A percentile compares a stretch with the other conserved stretches of the same genome.
Evolutionary conservation across 352 stramenopile genomes (phyloP).

Genomic region (Globisporangium uncinulatum): DNA sequence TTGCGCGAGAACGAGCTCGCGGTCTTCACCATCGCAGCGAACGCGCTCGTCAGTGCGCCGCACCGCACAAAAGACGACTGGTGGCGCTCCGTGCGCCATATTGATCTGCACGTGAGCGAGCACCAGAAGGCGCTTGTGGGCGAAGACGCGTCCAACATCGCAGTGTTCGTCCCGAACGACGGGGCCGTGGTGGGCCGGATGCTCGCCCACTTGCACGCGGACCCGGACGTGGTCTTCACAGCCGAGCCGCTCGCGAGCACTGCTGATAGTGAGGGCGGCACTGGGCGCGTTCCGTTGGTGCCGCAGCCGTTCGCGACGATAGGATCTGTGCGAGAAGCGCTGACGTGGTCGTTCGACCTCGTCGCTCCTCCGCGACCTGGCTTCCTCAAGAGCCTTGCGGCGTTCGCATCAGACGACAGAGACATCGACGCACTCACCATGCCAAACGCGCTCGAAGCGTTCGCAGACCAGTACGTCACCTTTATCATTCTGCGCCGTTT

Average conservation of each 20-base stretch:
- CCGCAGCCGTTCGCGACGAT: slow-evolving; percentile 46
- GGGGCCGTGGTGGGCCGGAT: slow-evolving; percentile 38
- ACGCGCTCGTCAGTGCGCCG: slow-evolving; percentile 51
- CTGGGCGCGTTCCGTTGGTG: slow-evolving; percentile 10
- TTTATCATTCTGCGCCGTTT: slow-evolving; percentile 3
- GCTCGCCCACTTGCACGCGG: slow-evolving; percentile 42
- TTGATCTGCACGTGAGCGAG: slow-evolving; percentile 46
- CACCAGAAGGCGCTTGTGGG: slow-evolving; percentile 43
- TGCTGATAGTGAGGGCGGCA: slow-evolving; percentile 1
- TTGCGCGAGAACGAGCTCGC: slow-evolving; percentile 30
- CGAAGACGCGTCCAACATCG: slow-evolving; percentile 69
- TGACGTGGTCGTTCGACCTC: slow-evolving; percentile 78
- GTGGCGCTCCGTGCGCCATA: slow-evolving; percentile 62
- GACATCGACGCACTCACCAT: slow-evolving; percentile 41
- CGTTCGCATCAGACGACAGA: slow-evolving; percentile 49
- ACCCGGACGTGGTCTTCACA: slow-evolving; percentile 42
- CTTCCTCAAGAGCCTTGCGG: slow-evolving; percentile 55
- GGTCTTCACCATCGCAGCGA: slow-evolving; percentile 43
- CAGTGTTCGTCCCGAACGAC: slow-evolving; percentile 73
- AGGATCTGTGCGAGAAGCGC: slow-evolving; percentile 52
- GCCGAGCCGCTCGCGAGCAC: slow-evolving; percentile 17
- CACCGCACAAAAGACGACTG: slow-evolving; percentile 51
- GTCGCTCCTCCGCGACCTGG: slow-evolving; percentile 47
- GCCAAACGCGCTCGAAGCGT: slow-evolving; percentile 35
- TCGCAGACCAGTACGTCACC: slow-evolving; percentile 33